Evolutionary conservation across 495 filamentous ascomycete genomes (phyloP).

Genomic region (Cryomyces antarcticus): DNA sequence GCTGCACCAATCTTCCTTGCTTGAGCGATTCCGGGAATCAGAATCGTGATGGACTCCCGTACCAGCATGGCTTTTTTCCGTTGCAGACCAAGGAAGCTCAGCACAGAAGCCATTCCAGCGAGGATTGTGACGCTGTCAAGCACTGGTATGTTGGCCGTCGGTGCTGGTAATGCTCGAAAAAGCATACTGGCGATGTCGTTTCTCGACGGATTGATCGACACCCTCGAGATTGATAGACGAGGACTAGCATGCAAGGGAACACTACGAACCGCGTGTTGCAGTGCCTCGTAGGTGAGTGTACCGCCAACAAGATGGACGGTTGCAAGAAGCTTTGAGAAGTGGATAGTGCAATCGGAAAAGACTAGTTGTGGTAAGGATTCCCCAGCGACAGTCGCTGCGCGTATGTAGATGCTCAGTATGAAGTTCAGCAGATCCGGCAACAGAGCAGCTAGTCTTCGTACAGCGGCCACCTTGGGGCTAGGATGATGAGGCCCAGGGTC

Average conservation of each 20-base stretch:
- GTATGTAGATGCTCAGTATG: conserved; percentile 63
- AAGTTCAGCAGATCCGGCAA: conserved; percentile 61
- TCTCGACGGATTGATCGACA: not conserved
- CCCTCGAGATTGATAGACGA: not conserved
- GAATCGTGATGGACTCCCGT: conserved; percentile 59
- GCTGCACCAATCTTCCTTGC: conserved; percentile 83
- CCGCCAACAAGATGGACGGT: conserved; percentile 50
- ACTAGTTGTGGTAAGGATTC: conserved; percentile 66
- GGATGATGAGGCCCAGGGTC: conserved; percentile 10
- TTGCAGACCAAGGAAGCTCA: conserved; percentile 53
- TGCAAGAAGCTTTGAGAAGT: conserved; percentile 54
- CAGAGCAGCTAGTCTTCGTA: conserved; percentile 40
- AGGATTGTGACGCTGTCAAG: conserved; percentile 59
- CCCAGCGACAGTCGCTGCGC: conserved; percentile 50
- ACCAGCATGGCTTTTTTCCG: conserved; percentile 77
- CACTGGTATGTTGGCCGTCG: conserved; percentile 23
- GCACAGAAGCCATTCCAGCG: conserved; percentile 65
- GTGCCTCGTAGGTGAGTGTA: conserved; percentile 39
- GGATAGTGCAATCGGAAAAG: conserved; percentile 62
- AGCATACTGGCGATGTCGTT: not conserved
- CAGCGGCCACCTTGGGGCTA: conserved; percentile 9
- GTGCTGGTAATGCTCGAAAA: not conserved
- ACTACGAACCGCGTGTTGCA: conserved; percentile 25
- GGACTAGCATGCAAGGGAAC: conserved; percentile 1
- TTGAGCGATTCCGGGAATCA: conserved; percentile 74